Percentiles rank a stretch among this genome's conserved stretches.
phyloP scores from a whole-genome alignment of 352 stramenopile genomes.

The Phytophthora pistaciae region DNA sequence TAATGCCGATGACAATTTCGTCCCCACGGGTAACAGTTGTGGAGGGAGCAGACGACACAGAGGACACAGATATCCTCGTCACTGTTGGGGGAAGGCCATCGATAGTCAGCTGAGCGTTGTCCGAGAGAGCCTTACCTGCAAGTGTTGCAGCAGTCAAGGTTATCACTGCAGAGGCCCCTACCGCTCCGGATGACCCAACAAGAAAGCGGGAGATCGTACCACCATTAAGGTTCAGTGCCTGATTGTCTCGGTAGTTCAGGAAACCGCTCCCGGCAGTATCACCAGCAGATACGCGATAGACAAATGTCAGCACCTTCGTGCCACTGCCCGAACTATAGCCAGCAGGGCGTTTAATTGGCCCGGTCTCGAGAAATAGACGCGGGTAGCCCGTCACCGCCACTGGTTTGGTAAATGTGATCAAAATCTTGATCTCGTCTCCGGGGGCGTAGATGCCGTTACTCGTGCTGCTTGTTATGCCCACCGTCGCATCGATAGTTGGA shows the following conservation, averaged over 20 bases:
- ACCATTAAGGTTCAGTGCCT: constrained; percentile 72
- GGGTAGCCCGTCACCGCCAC: constrained; percentile 74
- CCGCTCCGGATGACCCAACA: constrained; percentile 3
- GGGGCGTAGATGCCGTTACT: constrained; percentile 73
- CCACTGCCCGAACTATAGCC: constrained; percentile 70
- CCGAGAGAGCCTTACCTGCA: constrained; percentile 47
- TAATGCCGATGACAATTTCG: constrained; percentile 65
- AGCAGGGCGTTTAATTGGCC: constrained; percentile 70
- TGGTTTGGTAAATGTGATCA: constrained; percentile 83
- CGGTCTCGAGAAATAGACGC: constrained; percentile 77
- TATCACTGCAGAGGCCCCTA: constrained; percentile 36
- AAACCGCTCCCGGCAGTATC: constrained; percentile 60
- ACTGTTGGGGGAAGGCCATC: constrained; percentile 65
- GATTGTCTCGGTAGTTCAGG: constrained; percentile 75
- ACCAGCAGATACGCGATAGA: constrained; percentile 76
- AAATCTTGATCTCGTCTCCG: constrained; percentile 69
- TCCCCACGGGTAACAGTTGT: constrained; percentile 54
- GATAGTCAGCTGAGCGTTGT: constrained; percentile 64
- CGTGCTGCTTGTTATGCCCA: constrained; percentile 64
- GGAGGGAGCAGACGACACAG: constrained; percentile 42
- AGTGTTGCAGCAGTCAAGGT: constrained; percentile 49
- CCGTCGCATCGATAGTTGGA: constrained; percentile 57
- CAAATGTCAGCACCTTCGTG: constrained; percentile 70
- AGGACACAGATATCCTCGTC: constrained; percentile 45
- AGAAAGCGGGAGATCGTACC: constrained; percentile 62